A percentile compares a stretch with the other conserved stretches of the same genome.
Conservation (phyloP, 1,139 yeast species). For the Geotrichum armillariae region DNA sequence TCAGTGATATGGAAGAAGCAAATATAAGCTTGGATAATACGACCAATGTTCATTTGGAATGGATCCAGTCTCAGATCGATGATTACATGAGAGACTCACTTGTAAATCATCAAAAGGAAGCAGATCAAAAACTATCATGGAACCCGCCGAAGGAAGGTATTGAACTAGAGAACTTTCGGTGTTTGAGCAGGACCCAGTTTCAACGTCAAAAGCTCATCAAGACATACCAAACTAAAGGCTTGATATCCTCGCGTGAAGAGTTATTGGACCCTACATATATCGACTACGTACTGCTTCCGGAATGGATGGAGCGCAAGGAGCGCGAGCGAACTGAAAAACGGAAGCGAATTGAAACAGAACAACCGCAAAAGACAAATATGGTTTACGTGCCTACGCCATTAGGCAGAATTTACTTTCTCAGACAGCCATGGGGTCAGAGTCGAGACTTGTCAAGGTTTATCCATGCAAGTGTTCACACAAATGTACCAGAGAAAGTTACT, state of each 20-base stretch:
- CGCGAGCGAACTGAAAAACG: background rate
- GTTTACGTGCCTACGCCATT: constrained; percentile 18
- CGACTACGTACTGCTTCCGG: constrained; percentile 19
- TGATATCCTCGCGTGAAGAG: constrained; percentile 2
- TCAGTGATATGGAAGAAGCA: background rate
- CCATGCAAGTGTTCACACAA: constrained; percentile 12
- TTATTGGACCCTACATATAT: constrained; percentile 17
- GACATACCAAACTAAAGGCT: constrained; percentile 1
- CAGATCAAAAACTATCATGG: constrained; percentile 1
- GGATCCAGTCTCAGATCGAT: constrained; percentile 15
- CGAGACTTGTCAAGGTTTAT: constrained; percentile 7
- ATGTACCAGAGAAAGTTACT: background rate
- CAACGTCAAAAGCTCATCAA: constrained; percentile 11
- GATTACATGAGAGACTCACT: constrained; percentile 1
- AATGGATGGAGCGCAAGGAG: constrained; percentile 10
- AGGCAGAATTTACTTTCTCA: constrained; percentile 19
- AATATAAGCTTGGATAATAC: background rate
- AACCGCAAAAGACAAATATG: constrained; percentile 12
- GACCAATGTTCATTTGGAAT: background rate
- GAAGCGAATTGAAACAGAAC: background rate
- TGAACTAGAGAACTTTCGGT: constrained; percentile 2
- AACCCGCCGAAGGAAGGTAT: constrained; percentile 9
- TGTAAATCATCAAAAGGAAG: background rate
- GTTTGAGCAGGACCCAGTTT: constrained; percentile 4
- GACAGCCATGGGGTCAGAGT: constrained; percentile 10